These are phyloP conservation scores for Medicago arabica DNA, from an alignment of 306 rosid species.

Conservation along the genomic window DNA sequence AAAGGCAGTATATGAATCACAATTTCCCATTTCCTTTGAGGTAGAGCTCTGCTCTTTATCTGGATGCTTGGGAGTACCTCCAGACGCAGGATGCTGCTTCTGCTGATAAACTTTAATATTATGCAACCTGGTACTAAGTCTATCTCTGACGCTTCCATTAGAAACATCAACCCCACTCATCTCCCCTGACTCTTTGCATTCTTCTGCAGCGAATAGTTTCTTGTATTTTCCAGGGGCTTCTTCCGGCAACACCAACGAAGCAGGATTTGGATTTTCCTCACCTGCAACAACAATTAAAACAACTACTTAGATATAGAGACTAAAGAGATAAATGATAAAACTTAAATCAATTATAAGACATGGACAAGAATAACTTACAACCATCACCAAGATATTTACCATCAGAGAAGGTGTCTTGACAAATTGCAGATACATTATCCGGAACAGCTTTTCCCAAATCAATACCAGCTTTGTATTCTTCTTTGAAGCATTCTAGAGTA, in stretches of 20 bases:
- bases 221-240: background rate
- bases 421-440: background rate
- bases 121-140: constrained; percentile 30
- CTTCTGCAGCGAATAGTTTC: background rate
- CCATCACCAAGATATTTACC: background rate
- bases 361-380: background rate
- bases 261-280: constrained; percentile 6
- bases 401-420: background rate
- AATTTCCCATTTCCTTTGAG: background rate
- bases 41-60: background rate
- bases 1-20: background rate
- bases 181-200: constrained; percentile 14
- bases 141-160: background rate
- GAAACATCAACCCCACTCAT: constrained; percentile 28
- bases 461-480: no score
- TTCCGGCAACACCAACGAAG: constrained; percentile 12
- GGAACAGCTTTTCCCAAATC: constrained; percentile 30
- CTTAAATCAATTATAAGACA: background rate
- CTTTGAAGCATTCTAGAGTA: no score
- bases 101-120: constrained; percentile 10
- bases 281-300: constrained; percentile 18
- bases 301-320: background rate
- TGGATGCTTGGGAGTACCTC: background rate
- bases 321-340: background rate
- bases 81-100: background rate